A percentile compares a stretch with the other conserved stretches of the same genome.
Evolutionary conservation across 129 eudicot species (phyloP).

Genomic region (Smallanthus sonchifolius): DNA sequence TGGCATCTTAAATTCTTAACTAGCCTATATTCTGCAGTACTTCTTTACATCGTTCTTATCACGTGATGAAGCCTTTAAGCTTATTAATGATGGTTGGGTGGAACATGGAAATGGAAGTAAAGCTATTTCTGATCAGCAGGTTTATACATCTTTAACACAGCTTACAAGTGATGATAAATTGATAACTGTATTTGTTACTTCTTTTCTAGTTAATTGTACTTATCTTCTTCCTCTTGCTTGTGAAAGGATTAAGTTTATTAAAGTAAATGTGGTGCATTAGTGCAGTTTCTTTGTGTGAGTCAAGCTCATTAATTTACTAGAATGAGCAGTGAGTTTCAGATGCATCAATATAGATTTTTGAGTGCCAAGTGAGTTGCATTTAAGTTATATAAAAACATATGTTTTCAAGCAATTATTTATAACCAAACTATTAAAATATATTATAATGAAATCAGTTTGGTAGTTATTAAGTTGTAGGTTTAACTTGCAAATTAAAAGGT

Average conservation of each 20-base stretch:
- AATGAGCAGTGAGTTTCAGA: background rate
- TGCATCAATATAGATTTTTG: background rate
- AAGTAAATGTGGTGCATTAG: background rate
- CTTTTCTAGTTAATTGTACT: background rate
- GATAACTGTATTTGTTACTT: background rate
- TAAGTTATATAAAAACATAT: background rate
- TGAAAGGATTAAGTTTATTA: background rate
- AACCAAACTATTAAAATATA: background rate
- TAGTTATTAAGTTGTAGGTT: background rate
- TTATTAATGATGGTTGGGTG: slow-evolving; percentile 78
- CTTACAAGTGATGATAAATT: background rate
- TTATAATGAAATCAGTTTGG: background rate
- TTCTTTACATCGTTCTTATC: slow-evolving; percentile 89
- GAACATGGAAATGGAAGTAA: slow-evolving; percentile 58
- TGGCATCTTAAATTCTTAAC: slow-evolving; percentile 12
- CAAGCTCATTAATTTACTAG: background rate
- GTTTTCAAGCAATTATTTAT: background rate
- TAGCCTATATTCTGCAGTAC: slow-evolving; percentile 46
- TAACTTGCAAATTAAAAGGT: background rate
- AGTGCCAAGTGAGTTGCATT: background rate
- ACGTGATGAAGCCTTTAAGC: slow-evolving; percentile 96
- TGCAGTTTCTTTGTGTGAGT: background rate
- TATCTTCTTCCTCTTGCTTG: slow-evolving; percentile 6
- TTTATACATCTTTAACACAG: slow-evolving; percentile 20
- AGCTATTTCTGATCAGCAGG: slow-evolving; percentile 65